Percentiles rank a stretch among this genome's conserved stretches.
Conservation (phyloP, 352 stramenopile species). For the Hyaloperonospora arabidopsidis region DNA sequence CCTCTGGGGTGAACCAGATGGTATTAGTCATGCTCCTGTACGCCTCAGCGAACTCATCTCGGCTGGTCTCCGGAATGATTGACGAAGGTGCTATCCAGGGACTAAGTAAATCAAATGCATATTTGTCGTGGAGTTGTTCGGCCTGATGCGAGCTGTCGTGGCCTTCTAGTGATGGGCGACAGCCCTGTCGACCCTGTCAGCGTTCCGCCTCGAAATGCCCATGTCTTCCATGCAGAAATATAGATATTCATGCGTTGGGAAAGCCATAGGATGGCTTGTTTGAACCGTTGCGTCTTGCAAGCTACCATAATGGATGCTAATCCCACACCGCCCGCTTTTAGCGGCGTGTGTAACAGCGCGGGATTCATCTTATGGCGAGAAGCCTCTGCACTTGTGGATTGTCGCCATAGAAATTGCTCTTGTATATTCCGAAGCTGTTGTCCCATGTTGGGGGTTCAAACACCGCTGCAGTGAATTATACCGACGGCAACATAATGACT, state of each 20-base stretch:
- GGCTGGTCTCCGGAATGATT: no score
- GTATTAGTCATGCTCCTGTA: no score
- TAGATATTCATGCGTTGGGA: neutral
- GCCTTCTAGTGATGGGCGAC: no score
- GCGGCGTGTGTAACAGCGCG: slow-evolving; percentile 13
- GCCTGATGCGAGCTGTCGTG: neutral
- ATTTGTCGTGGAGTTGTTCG: no score
- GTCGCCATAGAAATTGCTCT: neutral
- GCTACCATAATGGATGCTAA: no score
- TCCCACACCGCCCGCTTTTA: no score
- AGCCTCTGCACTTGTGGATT: neutral
- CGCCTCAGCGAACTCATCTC: no score
- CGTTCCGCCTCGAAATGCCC: no score
- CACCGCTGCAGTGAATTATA: neutral
- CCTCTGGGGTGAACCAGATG: neutral
- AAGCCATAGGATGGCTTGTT: neutral
- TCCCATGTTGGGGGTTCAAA: neutral
- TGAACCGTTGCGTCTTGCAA: no score
- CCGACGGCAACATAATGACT: neutral
- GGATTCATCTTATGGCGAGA: neutral
- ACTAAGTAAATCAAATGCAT: no score
- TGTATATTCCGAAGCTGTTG: neutral
- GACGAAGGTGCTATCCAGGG: no score
- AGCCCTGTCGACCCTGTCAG: no score
- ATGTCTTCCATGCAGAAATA: neutral